Evolutionary conservation across 345 rosid genomes (phyloP).

Genomic region (Arabidopsis arenosa): DNA sequence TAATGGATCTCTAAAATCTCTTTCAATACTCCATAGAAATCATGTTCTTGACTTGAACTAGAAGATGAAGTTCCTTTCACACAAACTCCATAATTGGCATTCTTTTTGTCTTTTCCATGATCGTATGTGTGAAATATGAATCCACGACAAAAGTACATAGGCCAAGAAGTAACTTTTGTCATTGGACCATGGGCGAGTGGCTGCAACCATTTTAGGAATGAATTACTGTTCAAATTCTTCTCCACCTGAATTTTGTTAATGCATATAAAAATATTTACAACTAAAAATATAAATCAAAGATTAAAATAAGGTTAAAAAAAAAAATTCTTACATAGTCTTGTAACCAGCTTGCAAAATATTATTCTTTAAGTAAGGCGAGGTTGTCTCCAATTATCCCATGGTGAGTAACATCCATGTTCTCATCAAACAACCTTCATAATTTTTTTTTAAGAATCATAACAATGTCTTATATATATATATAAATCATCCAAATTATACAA

Average conservation of each 20-base stretch:
- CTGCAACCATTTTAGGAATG: background rate
- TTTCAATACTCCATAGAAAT: background rate
- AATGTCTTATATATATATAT: background rate
- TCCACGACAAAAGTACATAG: slow-evolving; percentile 16
- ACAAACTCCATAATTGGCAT: slow-evolving; percentile 10
- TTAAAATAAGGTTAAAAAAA: no score
- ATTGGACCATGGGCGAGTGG: background rate
- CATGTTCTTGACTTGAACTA: background rate
- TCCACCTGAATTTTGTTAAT: background rate
- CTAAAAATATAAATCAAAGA: background rate
- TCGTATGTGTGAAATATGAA: background rate
- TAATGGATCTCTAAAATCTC: slow-evolving; percentile 3
- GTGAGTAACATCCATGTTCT: background rate
- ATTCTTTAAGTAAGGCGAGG: background rate
- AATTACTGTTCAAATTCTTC: background rate
- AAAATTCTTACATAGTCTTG: background rate
- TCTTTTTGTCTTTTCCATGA: background rate
- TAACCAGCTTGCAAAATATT: background rate
- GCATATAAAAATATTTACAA: background rate
- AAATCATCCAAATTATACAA: background rate
- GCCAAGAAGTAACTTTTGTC: slow-evolving; percentile 11
- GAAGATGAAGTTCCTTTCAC: background rate
- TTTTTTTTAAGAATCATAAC: background rate
- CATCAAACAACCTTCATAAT: background rate
- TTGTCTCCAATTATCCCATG: background rate